Percentiles rank a stretch among this genome's conserved stretches.
Evolutionary conservation across 2,329 filamentous ascomycete species (phyloP).

Genomic region (Phaeosphaeria sp.): DNA sequence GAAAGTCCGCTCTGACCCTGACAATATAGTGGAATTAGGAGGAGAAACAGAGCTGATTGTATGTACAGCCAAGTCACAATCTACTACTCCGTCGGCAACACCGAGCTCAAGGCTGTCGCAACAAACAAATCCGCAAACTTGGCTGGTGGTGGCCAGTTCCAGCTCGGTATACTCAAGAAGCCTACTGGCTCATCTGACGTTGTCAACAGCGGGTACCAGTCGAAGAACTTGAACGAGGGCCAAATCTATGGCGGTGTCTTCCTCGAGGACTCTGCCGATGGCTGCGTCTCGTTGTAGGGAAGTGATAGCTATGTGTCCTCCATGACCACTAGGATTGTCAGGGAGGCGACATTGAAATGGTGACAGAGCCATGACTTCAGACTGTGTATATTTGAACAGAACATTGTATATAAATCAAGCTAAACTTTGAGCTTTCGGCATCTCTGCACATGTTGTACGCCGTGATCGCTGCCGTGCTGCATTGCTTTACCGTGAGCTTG

Average conservation of each 20-base stretch:
- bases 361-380: background rate
- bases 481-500: no score
- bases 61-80: conserved; percentile 60
- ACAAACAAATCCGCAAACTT: conserved; percentile 58
- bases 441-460: no score
- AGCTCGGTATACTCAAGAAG: conserved; percentile 70
- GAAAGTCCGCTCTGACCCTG: background rate
- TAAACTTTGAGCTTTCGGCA: background rate
- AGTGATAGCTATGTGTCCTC: no score
- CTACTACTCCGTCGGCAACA: conserved; percentile 61
- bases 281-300: conserved; percentile 43
- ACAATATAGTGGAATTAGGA: no score
- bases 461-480: no score
- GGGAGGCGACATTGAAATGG: no score
- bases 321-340: no score
- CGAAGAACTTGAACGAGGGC: conserved; percentile 44
- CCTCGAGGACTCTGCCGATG: conserved; percentile 45
- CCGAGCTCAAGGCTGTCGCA: conserved; percentile 57
- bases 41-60: conserved; percentile 1
- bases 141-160: conserved; percentile 66
- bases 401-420: background rate
- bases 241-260: conserved; percentile 50
- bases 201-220: conserved; percentile 47
- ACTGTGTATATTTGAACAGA: background rate
- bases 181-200: conserved; percentile 54